Evolutionary conservation across 164 flowering plant genomes (phyloP).

Genomic region (Dillenia suffruticosa): DNA sequence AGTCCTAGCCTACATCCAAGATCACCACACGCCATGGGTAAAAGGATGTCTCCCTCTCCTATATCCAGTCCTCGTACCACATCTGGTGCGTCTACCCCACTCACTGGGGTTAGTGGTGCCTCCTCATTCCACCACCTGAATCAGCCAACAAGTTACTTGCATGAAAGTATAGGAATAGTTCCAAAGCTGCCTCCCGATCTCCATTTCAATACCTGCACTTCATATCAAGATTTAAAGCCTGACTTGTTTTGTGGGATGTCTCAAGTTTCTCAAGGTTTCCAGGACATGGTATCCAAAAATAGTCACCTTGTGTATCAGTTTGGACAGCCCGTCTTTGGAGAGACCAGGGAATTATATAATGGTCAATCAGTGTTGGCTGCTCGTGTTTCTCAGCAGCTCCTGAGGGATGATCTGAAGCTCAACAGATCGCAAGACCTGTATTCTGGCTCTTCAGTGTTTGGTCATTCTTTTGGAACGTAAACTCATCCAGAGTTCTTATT

Average conservation of each 20-base stretch:
- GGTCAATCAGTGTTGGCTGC: too few relatives aligned
- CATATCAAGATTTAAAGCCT: too few relatives aligned
- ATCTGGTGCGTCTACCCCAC: constrained; percentile 85
- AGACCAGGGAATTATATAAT: not conserved
- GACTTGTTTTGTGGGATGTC: too few relatives aligned
- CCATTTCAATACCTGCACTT: constrained; percentile 20
- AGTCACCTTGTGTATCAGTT: too few relatives aligned
- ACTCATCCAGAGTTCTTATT: not conserved
- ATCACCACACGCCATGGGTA: constrained; percentile 72
- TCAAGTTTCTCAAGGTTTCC: too few relatives aligned
- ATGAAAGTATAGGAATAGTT: constrained; percentile 52
- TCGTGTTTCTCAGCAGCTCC: too few relatives aligned
- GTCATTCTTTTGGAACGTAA: too few relatives aligned
- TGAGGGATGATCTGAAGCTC: too few relatives aligned
- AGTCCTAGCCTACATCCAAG: constrained; percentile 69
- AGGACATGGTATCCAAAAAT: too few relatives aligned
- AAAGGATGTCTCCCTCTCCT: constrained; percentile 82
- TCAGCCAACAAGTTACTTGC: constrained; percentile 44
- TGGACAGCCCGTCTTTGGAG: constrained; percentile 1
- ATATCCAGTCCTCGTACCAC: constrained; percentile 76
- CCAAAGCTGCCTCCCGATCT: constrained; percentile 39
- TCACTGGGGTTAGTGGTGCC: constrained; percentile 70
- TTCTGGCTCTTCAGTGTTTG: too few relatives aligned
- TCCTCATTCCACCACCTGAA: constrained; percentile 54
- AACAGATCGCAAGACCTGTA: too few relatives aligned